Evolutionary conservation across 2,329 filamentous ascomycete genomes (phyloP).

Genomic region (Sclerotinia trifoliorum): DNA sequence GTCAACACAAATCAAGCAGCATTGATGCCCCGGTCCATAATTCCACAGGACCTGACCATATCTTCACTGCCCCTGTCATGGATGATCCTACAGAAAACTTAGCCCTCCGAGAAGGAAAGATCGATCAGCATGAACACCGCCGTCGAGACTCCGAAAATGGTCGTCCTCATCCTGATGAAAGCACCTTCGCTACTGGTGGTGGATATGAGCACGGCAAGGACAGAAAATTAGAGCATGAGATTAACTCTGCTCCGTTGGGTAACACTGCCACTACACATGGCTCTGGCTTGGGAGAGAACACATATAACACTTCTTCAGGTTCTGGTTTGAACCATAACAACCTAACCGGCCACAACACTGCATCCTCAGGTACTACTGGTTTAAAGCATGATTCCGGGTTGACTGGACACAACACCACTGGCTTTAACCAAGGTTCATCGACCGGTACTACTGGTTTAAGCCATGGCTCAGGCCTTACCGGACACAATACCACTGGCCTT

Average conservation of each 20-base stretch:
- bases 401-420: neutral
- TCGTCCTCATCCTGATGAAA: neutral
- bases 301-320: neutral
- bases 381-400: neutral
- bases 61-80: slow-evolving; percentile 18
- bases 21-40: neutral
- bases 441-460: neutral
- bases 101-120: neutral
- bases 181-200: neutral
- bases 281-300: slow-evolving; percentile 9
- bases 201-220: slow-evolving; percentile 13
- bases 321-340: neutral
- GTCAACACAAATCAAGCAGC: neutral
- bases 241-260: slow-evolving; percentile 3
- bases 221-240: slow-evolving; percentile 4
- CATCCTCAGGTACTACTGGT: neutral
- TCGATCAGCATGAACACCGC: slow-evolving; percentile 12
- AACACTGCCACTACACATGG: slow-evolving; percentile 13
- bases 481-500: neutral
- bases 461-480: neutral
- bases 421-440: neutral
- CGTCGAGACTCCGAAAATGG: neutral
- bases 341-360: neutral
- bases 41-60: slow-evolving; percentile 15
- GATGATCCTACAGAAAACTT: slow-evolving; percentile 6